These are phyloP conservation scores for Russula foetens DNA, from an alignment of 768 basidiomycete genomes.

Conservation along the genomic window DNA sequence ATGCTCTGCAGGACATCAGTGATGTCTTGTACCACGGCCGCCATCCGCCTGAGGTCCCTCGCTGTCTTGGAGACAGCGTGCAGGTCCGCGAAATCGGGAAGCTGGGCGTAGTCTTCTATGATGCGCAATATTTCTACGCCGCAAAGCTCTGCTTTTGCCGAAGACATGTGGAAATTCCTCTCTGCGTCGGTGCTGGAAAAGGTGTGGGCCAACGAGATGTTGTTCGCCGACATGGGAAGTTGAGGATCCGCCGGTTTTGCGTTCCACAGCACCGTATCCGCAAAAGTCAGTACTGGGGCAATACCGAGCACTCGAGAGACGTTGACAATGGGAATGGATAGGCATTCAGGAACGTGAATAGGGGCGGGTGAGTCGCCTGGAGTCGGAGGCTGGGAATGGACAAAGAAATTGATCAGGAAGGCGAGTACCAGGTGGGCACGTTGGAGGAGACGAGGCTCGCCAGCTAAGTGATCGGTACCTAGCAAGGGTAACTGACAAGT, in stretches of 20 bases:
- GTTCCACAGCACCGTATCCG: constrained; percentile 96
- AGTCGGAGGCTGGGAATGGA: constrained; percentile 66
- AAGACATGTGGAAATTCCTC: constrained; percentile 76
- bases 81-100: constrained; percentile 60
- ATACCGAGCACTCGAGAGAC: constrained; percentile 73
- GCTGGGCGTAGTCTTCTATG: constrained; percentile 77
- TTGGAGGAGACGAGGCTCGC: constrained; percentile 55
- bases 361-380: constrained; percentile 30
- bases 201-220: constrained; percentile 61
- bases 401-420: constrained; percentile 86
- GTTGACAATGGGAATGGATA: constrained; percentile 69
- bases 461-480: constrained; percentile 41
- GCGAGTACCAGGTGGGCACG: constrained; percentile 86
- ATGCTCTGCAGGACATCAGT: constrained; percentile 60
- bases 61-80: constrained; percentile 60
- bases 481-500: constrained; percentile 61
- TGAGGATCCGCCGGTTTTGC: constrained; percentile 53
- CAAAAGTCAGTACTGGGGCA: constrained; percentile 93
- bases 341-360: constrained; percentile 59
- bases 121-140: constrained; percentile 82
- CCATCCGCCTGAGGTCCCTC: constrained; percentile 60
- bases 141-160: constrained; percentile 76
- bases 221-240: constrained; percentile 54
- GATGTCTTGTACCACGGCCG: constrained; percentile 65
- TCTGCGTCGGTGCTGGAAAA: constrained; percentile 89